phyloP scores from a whole-genome alignment of 306 rosid genomes.

The Biancaea sappan region DNA sequence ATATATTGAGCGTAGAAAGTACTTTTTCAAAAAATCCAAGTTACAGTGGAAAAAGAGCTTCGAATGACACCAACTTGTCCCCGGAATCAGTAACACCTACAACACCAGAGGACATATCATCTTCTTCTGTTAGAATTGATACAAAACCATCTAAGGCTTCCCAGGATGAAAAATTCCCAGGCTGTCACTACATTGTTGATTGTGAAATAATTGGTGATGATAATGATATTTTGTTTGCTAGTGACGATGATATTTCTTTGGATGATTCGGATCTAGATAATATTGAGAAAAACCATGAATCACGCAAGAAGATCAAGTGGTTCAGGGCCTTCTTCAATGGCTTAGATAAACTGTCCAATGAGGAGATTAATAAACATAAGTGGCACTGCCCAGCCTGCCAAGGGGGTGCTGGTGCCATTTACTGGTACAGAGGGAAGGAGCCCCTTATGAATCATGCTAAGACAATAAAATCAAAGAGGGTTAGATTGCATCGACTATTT shows the following conservation, averaged over 20 bases:
- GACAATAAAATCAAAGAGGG: conserved; percentile 45
- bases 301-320: conserved; percentile 49
- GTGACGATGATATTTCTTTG: conserved; percentile 37
- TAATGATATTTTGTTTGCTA: conserved; percentile 36
- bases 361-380: conserved; percentile 32
- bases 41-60: conserved; percentile 8
- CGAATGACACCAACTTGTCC: conserved; percentile 16
- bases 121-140: conserved; percentile 25
- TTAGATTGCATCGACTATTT: conserved; percentile 39
- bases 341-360: conserved; percentile 29
- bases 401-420: conserved; percentile 54
- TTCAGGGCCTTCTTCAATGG: conserved; percentile 37
- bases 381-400: conserved; percentile 63
- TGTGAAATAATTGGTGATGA: conserved; percentile 18
- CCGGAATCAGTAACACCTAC: background rate
- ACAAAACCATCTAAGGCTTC: background rate
- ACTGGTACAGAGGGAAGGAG: conserved; percentile 42
- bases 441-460: conserved; percentile 49
- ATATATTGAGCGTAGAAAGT: background rate
- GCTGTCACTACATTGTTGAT: background rate
- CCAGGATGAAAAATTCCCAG: background rate
- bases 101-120: background rate
- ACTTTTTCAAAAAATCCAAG: background rate
- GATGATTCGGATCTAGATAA: conserved; percentile 41
- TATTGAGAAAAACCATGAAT: conserved; percentile 35